Evolutionary conservation across 2,329 filamentous ascomycete species (phyloP), one percentile per base, ranked within the genome.

Genomic region (Talaromyces sp.): DNA sequence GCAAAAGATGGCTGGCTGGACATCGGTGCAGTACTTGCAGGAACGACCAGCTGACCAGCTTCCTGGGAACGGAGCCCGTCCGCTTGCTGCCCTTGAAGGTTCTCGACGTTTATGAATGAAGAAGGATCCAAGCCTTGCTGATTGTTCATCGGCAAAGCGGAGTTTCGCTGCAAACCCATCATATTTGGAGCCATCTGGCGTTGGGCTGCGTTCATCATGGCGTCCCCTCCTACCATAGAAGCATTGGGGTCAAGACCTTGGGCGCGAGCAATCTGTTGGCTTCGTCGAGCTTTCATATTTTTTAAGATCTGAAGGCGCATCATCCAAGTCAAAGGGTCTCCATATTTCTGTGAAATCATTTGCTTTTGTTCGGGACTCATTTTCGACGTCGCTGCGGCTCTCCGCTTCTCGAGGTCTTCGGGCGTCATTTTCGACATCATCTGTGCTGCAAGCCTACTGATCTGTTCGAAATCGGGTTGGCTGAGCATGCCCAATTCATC

Each of bases 31-130:
- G 84, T 85, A 73, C 85, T 89, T 7, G 85, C 87, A 10, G 87
- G 87, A 3, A 89, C 87, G n/a, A 88, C 86, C 48, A 84, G 77
- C 67, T 87, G 84, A 9, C 87, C 87, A 58, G 83, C 83, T 73
- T 88, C 84, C 70, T 87, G 84, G 16, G 83, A 83, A 61, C 85
- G 84, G 68, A 87, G 74, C n/a, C 85, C 86, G 68, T 87, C 86
- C 47, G 83, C 83, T 74, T 88, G 87, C 69, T 88, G 86, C 33
- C 83, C 84, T 64, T 86, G 80, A 45, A 88, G 82, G 50, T 85
- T 83, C 63, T 84, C 83, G 68, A 87, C 74, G 64, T 78, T 81
- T 33, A 81, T 74, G 66, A 81, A 78, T 4, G 73, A 81, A 67
- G 68, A 72, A 24, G 70, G 72, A 52, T 76, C 76, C 41, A 78